Evolutionary conservation across 495 filamentous ascomycete genomes (phyloP).

Genomic region (Penicillium ucsense): DNA sequence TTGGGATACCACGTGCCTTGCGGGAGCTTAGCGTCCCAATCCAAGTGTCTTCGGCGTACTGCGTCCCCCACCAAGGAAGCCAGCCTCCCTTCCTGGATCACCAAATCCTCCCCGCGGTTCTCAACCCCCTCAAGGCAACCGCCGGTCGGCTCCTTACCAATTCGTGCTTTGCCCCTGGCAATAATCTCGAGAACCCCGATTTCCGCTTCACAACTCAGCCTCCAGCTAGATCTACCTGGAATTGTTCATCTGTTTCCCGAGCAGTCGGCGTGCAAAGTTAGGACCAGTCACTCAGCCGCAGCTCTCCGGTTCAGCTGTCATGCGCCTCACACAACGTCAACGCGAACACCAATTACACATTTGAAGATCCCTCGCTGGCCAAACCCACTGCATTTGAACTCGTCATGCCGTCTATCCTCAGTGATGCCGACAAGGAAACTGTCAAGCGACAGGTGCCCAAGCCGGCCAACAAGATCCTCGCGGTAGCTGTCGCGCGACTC

Average conservation of each 20-base stretch:
- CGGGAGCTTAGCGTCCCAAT: constrained; percentile 6
- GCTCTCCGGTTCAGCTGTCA: constrained; percentile 19
- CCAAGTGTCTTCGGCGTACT: constrained; percentile 13
- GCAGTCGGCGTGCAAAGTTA: constrained; percentile 5
- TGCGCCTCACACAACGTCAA: constrained; percentile 19
- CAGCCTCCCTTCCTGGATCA: constrained; percentile 5
- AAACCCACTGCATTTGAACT: constrained; percentile 6
- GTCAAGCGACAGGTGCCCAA: constrained; percentile 89
- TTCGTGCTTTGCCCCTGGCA: neutral
- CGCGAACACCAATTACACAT: constrained; percentile 1
- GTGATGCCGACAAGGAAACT: constrained; percentile 82
- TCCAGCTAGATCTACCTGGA: neutral
- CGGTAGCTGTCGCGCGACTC: constrained; percentile 84
- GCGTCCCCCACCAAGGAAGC: constrained; percentile 7
- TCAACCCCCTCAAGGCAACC: constrained; percentile 17
- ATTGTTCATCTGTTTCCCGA: constrained; percentile 2
- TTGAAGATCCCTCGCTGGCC: neutral
- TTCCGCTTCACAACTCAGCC: neutral
- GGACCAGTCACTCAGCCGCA: constrained; percentile 6
- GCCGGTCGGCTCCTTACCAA: constrained; percentile 19
- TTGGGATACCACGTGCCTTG: constrained; percentile 15
- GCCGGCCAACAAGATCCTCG: constrained; percentile 87
- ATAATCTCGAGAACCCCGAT: neutral
- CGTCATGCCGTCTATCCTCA: constrained; percentile 79
- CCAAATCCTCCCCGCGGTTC: constrained; percentile 1